A percentile compares a stretch with the other conserved stretches of the same genome.
Evolutionary conservation across 2,329 filamentous ascomycete species (phyloP).

Genomic region (Penicillium sp.): DNA sequence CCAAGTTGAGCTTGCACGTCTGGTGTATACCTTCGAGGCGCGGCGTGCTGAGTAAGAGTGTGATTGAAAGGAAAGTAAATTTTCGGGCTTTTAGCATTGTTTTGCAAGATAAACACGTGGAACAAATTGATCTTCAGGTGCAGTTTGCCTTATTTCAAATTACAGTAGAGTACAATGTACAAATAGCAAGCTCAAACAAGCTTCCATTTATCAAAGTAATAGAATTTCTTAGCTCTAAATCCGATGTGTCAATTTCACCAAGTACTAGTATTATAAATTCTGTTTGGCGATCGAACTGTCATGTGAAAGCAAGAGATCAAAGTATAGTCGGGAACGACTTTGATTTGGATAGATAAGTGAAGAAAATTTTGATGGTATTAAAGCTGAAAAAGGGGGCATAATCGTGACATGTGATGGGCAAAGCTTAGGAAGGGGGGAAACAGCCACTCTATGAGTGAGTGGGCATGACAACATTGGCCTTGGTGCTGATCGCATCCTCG

Average conservation of each 20-base stretch:
- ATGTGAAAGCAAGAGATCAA: background rate
- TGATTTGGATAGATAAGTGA: constrained; percentile 6
- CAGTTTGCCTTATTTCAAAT: background rate
- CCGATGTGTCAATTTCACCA: background rate
- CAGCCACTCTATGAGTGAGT: constrained; percentile 54
- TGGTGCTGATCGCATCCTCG: constrained; percentile 81
- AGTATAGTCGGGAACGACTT: background rate
- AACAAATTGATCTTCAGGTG: background rate
- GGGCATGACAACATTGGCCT: constrained; percentile 89
- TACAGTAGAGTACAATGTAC: too few species aligned
- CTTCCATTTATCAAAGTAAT: background rate
- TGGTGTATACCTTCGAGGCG: constrained; percentile 45
- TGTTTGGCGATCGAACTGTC: background rate
- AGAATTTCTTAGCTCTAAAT: background rate
- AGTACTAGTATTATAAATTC: background rate
- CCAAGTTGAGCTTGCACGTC: constrained; percentile 40
- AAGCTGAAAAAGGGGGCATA: constrained; percentile 1
- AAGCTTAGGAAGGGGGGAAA: background rate
- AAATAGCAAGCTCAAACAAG: too few species aligned
- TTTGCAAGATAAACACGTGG: background rate
- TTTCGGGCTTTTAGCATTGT: background rate
- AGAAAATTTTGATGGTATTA: constrained; percentile 1
- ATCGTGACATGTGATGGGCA: constrained; percentile 5
- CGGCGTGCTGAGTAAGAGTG: constrained; percentile 7
- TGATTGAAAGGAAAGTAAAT: background rate